Conservation (phyloP, 164 flowering plant genomes). For the Hamamelis virginiana region DNA sequence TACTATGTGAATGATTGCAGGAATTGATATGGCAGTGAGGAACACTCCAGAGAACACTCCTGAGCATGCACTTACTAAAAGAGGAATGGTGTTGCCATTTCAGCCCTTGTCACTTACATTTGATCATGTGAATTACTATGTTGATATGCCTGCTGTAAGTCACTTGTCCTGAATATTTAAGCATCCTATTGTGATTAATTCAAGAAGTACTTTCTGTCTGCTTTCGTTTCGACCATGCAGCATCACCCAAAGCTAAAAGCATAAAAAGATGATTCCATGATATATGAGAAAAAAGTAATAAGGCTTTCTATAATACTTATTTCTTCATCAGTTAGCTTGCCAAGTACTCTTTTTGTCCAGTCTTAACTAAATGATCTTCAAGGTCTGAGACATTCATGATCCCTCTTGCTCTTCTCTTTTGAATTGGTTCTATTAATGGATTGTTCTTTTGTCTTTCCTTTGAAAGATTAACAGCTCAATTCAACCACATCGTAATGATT, state of each 20-base stretch:
- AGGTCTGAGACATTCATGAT: no score
- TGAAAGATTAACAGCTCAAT: no score
- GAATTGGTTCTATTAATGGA: no score
- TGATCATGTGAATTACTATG: slow-evolving; percentile 39
- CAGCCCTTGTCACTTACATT: slow-evolving; percentile 40
- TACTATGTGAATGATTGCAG: slow-evolving; percentile 20
- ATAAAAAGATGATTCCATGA: neutral
- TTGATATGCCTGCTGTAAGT: slow-evolving; percentile 53
- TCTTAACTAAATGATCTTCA: no score
- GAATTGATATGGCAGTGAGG: slow-evolving; percentile 23
- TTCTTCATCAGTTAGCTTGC: neutral
- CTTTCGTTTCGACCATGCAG: neutral
- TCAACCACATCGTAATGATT: no score
- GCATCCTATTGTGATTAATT: neutral
- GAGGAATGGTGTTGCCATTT: slow-evolving; percentile 58
- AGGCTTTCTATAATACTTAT: neutral
- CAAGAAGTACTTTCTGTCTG: neutral
- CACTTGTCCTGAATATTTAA: neutral
- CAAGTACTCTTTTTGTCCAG: no score
- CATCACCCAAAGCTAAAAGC: neutral
- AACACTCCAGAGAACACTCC: slow-evolving; percentile 15
- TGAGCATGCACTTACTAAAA: slow-evolving; percentile 15
- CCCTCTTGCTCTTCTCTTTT: no score
- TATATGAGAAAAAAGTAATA: no score
- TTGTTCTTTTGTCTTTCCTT: no score